Conservation (phyloP, 2,329 filamentous ascomycete species). For the Pleomassaria siparia region DNA sequence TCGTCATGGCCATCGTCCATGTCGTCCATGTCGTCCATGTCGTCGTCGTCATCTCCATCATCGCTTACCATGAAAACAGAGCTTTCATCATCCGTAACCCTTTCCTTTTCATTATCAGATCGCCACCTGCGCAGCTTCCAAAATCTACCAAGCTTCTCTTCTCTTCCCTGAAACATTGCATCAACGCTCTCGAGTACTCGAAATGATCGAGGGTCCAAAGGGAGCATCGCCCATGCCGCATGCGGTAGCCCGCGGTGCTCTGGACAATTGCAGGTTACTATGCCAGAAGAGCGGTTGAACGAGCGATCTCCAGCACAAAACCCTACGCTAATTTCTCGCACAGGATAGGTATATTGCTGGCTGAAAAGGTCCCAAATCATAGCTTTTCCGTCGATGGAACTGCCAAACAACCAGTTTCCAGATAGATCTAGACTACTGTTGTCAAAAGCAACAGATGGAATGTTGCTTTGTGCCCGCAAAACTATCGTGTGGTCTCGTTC, state of each 20-base stretch:
- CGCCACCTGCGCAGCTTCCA: conserved; percentile 14
- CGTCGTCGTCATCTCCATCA: background rate
- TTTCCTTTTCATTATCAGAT: too few relatives aligned
- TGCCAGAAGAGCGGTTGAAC: conserved; percentile 10
- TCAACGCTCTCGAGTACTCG: conserved; percentile 5
- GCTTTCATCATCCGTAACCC: too few relatives aligned
- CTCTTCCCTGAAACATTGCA: conserved; percentile 13
- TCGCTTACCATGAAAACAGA: too few relatives aligned
- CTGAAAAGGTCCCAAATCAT: conserved; percentile 50
- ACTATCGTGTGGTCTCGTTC: conserved; percentile 24
- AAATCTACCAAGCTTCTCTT: background rate
- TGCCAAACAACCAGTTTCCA: conserved; percentile 59
- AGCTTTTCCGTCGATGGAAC: conserved; percentile 56
- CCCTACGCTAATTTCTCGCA: conserved; percentile 25
- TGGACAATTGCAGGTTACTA: conserved; percentile 7
- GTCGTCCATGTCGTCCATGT: background rate
- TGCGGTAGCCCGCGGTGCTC: conserved; percentile 13
- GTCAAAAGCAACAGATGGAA: conserved; percentile 61
- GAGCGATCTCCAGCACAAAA: conserved; percentile 21
- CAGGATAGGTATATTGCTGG: conserved; percentile 7
- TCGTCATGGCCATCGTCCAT: background rate
- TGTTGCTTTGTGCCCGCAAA: conserved; percentile 47
- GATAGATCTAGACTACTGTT: conserved; percentile 58
- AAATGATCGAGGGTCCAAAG: conserved; percentile 29
- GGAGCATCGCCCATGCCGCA: conserved; percentile 32